A percentile compares a stretch with the other conserved stretches of the same genome.
Conservation (phyloP, 148 eudicot species). For the Polygonum aviculare region DNA sequence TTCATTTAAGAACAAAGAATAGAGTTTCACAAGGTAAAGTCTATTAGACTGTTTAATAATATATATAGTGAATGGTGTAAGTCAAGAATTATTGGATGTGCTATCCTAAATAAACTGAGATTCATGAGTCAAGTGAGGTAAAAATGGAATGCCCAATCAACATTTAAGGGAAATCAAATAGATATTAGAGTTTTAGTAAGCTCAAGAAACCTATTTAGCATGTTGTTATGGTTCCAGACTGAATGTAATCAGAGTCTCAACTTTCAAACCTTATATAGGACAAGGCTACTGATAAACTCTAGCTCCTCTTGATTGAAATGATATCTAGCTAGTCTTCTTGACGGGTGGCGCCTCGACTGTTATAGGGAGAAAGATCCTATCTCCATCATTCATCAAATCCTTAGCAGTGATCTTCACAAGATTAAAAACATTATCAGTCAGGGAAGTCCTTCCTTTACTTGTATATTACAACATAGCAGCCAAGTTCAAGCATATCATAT, state of each 20-base stretch:
- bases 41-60: neutral
- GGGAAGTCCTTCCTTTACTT: neutral
- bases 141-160: neutral
- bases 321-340: constrained; percentile 26
- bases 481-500: neutral
- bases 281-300: constrained; percentile 55
- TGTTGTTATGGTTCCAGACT: neutral
- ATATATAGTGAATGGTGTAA: neutral
- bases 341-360: constrained; percentile 37
- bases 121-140: neutral
- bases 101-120: neutral
- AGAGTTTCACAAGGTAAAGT: neutral
- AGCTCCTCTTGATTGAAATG: constrained; percentile 46
- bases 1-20: neutral
- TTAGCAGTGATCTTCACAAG: constrained; percentile 66
- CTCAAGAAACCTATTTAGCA: neutral
- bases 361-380: constrained; percentile 62
- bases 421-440: constrained; percentile 6
- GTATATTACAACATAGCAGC: neutral
- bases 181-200: neutral
- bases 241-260: neutral
- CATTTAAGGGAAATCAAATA: neutral
- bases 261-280: constrained; percentile 65
- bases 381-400: constrained; percentile 64
- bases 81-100: neutral